Conservation (phyloP, 192 early-diverging fungal genomes). For the Lunasporangiospora selenospora region DNA sequence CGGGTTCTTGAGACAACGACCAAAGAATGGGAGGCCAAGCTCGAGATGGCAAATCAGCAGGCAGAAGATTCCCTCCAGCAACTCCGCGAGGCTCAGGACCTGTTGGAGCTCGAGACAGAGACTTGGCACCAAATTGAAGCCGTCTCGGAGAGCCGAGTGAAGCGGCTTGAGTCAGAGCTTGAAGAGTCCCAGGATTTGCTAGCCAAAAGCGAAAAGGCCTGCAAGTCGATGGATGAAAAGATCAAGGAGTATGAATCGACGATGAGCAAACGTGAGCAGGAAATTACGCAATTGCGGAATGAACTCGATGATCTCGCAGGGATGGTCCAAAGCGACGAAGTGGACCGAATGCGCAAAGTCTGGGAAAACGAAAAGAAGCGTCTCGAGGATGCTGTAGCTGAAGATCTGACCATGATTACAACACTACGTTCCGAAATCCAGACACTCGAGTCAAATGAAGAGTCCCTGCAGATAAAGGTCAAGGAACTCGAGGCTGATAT, state of each 20-base stretch:
- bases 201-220: constrained; percentile 26
- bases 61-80: constrained; percentile 27
- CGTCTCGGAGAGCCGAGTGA: constrained; percentile 26
- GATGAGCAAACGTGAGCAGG: constrained; percentile 43
- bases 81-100: constrained; percentile 27
- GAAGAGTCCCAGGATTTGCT: constrained; percentile 27
- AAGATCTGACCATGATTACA: constrained; percentile 14
- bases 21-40: constrained; percentile 38
- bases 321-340: constrained; percentile 53
- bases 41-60: constrained; percentile 37
- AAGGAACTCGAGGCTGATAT: constrained; percentile 13
- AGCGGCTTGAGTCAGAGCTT: constrained; percentile 35
- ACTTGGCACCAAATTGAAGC: constrained; percentile 20
- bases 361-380: constrained; percentile 59
- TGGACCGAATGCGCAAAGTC: constrained; percentile 56
- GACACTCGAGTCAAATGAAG: constrained; percentile 18
- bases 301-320: constrained; percentile 56
- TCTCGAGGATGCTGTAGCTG: constrained; percentile 37
- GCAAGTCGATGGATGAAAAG: constrained; percentile 18
- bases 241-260: constrained; percentile 25
- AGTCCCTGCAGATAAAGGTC: constrained; percentile 14
- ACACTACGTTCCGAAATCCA: constrained; percentile 21
- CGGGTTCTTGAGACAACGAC: constrained; percentile 23
- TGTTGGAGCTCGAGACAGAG: constrained; percentile 39
- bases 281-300: constrained; percentile 48